Conservation (phyloP, 768 basidiomycete genomes). For the Cubamyces lactineus region DNA sequence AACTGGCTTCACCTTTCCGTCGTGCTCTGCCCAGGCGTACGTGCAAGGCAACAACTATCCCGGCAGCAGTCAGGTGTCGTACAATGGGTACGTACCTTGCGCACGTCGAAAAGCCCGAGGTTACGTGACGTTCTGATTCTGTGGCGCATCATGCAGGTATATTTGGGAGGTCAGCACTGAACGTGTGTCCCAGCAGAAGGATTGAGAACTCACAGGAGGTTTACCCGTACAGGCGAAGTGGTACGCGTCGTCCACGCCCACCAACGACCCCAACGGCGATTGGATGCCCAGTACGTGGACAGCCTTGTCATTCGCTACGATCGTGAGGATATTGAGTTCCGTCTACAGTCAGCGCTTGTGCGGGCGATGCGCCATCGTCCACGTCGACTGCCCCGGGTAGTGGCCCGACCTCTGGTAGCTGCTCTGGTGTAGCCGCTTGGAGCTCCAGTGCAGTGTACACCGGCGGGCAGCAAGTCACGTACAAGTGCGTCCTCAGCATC, state of each 20-base stretch:
- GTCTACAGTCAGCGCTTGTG: constrained; percentile 55
- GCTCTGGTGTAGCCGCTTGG: constrained; percentile 57
- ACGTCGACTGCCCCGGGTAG: constrained; percentile 22
- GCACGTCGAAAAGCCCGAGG: neutral
- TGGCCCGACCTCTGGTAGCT: constrained; percentile 38
- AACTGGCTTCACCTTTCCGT: constrained; percentile 67
- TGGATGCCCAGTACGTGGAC: constrained; percentile 62
- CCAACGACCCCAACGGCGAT: constrained; percentile 53
- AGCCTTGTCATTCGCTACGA: no score
- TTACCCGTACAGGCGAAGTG: constrained; percentile 56
- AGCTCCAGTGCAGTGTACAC: constrained; percentile 48
- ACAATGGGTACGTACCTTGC: constrained; percentile 49
- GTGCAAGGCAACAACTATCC: constrained; percentile 52
- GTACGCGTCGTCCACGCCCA: constrained; percentile 53
- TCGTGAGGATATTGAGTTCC: neutral
- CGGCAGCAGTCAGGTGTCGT: constrained; percentile 56
- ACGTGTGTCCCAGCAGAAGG: neutral
- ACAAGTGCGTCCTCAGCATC: constrained; percentile 43
- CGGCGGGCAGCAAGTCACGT: constrained; percentile 56
- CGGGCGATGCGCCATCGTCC: constrained; percentile 36
- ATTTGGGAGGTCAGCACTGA: constrained; percentile 57
- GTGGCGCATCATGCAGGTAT: constrained; percentile 43
- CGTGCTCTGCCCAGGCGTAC: constrained; percentile 60
- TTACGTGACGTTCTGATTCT: constrained; percentile 15
- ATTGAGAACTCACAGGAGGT: neutral